Conservation (phyloP, 2,329 filamentous ascomycete species). For the Fusarium palustre region DNA sequence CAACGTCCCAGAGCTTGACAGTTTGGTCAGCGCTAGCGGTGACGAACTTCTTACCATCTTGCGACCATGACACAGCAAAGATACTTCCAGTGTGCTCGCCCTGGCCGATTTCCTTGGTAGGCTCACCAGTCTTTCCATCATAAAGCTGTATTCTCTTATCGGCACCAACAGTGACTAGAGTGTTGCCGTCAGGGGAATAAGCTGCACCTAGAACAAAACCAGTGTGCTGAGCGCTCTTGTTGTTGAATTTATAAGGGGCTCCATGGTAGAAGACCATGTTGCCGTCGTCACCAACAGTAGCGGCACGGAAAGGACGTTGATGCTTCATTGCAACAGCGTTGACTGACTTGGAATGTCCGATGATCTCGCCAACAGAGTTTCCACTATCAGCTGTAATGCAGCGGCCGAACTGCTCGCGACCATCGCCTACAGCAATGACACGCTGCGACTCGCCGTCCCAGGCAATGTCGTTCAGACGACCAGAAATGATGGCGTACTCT, state of each 20-base stretch:
- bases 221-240: constrained; percentile 82
- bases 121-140: constrained; percentile 94
- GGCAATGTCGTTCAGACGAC: constrained; percentile 93
- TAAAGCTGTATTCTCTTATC: constrained; percentile 94
- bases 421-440: constrained; percentile 95
- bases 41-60: constrained; percentile 85
- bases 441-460: constrained; percentile 98
- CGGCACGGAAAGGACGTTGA: constrained; percentile 89
- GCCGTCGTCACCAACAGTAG: constrained; percentile 90
- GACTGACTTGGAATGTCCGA: constrained; percentile 89
- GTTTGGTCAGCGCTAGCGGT: constrained; percentile 96
- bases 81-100: constrained; percentile 93
- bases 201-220: constrained; percentile 89
- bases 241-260: constrained; percentile 94
- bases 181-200: constrained; percentile 88
- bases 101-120: constrained; percentile 80
- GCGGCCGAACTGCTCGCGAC: constrained; percentile 91
- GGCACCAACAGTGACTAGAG: constrained; percentile 89
- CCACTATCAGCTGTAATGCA: constrained; percentile 96
- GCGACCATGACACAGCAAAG: constrained; percentile 90
- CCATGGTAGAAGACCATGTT: constrained; percentile 93
- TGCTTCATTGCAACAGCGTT: constrained; percentile 92
- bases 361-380: constrained; percentile 94
- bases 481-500: constrained; percentile 94
- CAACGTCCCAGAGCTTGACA: constrained; percentile 92